These are phyloP conservation scores for Deinandra increscens DNA, from an alignment of 129 eudicot genomes.

Conservation along the genomic window DNA sequence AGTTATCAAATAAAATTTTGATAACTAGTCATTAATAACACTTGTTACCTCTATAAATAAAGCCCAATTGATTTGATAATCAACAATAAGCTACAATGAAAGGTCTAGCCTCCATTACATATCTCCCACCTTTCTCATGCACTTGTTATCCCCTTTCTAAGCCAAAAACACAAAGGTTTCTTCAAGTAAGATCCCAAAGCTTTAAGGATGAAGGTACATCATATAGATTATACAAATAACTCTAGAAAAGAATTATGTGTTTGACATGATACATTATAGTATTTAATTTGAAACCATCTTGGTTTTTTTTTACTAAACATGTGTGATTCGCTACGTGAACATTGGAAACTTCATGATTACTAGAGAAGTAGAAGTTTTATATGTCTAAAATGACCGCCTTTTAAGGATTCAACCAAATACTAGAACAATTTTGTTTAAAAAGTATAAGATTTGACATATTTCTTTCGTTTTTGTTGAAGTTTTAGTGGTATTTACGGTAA, in stretches of 20 bases:
- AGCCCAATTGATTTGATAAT: slow-evolving; percentile 2
- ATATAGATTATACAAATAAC: background rate
- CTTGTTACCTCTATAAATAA: slow-evolving; percentile 30
- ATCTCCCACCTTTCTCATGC: slow-evolving; percentile 9
- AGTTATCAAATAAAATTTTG: background rate
- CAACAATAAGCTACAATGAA: background rate
- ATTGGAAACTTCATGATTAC: background rate
- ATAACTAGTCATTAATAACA: slow-evolving; percentile 8
- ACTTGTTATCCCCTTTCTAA: slow-evolving; percentile 19
- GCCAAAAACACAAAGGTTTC: slow-evolving; percentile 32
- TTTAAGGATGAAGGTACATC: slow-evolving; percentile 37
- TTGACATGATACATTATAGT: slow-evolving; percentile 1
- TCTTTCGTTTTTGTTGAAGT: background rate
- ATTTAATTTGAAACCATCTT: background rate
- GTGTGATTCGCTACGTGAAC: background rate
- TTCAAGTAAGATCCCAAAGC: slow-evolving; percentile 43
- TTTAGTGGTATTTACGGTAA: background rate
- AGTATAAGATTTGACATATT: too few relatives aligned
- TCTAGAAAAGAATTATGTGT: slow-evolving; percentile 7
- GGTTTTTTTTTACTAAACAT: background rate
- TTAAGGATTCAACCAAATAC: background rate
- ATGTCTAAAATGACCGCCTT: background rate
- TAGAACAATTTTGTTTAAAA: background rate
- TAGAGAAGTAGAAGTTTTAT: background rate
- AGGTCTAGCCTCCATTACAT: slow-evolving; percentile 18